phyloP scores from a whole-genome alignment of 2,329 filamentous ascomycete genomes.

The Chrysosphaeria jannelii region DNA sequence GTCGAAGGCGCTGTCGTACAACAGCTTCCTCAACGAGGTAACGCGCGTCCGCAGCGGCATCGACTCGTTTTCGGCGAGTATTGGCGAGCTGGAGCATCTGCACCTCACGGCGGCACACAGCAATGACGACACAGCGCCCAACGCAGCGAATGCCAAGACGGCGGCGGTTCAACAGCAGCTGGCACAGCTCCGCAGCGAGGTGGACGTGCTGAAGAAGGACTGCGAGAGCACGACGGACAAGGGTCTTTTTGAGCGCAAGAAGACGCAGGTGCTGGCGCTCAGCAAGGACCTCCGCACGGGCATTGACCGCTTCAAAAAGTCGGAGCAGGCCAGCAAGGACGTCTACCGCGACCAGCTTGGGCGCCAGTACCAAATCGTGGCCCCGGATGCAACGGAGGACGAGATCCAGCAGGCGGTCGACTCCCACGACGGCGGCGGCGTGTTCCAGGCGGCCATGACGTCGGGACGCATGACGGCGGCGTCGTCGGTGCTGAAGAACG shows the following conservation, averaged over 20 bases:
- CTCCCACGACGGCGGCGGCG: conserved; percentile 43
- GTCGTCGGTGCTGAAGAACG: conserved; percentile 41
- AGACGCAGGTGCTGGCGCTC: conserved; percentile 35
- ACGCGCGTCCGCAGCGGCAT: conserved; percentile 37
- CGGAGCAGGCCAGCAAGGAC: conserved; percentile 40
- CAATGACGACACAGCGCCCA: conserved; percentile 23
- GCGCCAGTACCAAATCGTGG: conserved; percentile 55
- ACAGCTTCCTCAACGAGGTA: conserved; percentile 39
- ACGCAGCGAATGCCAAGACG: conserved; percentile 37
- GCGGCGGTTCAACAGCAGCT: conserved; percentile 35
- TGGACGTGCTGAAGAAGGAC: conserved; percentile 46
- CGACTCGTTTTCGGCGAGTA: conserved; percentile 31
- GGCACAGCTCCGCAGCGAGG: conserved; percentile 47
- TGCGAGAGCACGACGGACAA: conserved; percentile 28
- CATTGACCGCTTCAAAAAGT: conserved; percentile 36
- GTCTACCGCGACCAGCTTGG: conserved; percentile 51
- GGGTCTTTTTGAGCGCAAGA: conserved; percentile 30
- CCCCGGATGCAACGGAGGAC: conserved; percentile 45
- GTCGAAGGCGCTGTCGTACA: conserved; percentile 17
- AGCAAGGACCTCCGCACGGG: conserved; percentile 44
- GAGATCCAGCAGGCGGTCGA: conserved; percentile 40
- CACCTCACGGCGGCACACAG: conserved; percentile 34
- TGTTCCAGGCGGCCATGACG: conserved; percentile 59
- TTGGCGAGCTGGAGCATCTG: conserved; percentile 40
- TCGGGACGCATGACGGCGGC: conserved; percentile 47